Evolutionary conservation across 257 asterid species (phyloP).

Genomic region (Perilla frutescens): DNA sequence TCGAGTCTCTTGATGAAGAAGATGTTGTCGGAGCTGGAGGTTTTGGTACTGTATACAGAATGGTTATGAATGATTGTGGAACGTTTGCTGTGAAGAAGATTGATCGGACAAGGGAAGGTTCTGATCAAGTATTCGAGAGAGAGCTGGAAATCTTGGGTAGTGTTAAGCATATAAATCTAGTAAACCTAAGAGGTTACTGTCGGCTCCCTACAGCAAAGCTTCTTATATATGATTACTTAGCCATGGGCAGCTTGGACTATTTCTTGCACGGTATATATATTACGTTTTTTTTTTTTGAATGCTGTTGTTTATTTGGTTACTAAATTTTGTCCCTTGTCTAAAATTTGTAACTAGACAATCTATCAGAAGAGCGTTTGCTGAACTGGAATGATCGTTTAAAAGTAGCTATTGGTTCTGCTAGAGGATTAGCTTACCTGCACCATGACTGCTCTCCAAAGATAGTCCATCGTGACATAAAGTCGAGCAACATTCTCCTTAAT

Average conservation of each 20-base stretch:
- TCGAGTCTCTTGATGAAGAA: constrained; percentile 87
- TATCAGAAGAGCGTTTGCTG: constrained; percentile 52
- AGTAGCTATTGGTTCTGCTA: constrained; percentile 93
- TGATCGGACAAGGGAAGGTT: constrained; percentile 87
- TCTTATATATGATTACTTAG: constrained; percentile 87
- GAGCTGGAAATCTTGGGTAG: constrained; percentile 97
- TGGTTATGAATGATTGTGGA: constrained; percentile 99
- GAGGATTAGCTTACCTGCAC: constrained; percentile 92
- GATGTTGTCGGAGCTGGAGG: constrained; percentile 98
- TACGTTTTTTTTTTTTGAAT: constrained; percentile 8
- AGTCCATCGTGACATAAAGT: constrained; percentile 88
- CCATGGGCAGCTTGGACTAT: constrained; percentile 92
- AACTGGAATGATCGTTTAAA: constrained; percentile 85
- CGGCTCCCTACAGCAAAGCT: constrained; percentile 88
- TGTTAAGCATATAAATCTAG: constrained; percentile 88
- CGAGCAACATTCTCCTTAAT: constrained; percentile 93
- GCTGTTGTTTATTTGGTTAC: neutral
- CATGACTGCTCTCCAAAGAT: constrained; percentile 92
- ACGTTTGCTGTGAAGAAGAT: constrained; percentile 95
- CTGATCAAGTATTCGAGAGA: constrained; percentile 91
- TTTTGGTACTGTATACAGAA: constrained; percentile 93
- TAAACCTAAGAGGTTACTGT: constrained; percentile 92
- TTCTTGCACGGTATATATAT: constrained; percentile 72
- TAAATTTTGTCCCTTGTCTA: neutral
- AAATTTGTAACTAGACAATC: constrained; percentile 46